Conservation (phyloP, 768 basidiomycete species). For the Leucocoprinus sp. region DNA sequence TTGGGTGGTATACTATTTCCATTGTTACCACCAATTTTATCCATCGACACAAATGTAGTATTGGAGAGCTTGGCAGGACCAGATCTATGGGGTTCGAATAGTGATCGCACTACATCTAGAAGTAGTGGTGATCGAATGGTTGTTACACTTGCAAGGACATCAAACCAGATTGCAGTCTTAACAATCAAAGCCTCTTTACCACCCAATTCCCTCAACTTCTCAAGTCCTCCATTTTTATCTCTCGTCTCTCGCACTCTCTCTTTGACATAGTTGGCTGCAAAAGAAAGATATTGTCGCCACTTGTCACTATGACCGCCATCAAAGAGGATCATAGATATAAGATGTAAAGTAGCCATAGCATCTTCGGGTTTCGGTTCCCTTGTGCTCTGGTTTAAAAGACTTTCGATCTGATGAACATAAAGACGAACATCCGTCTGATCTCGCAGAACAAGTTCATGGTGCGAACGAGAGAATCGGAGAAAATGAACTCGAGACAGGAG, state of each 20-base stretch:
- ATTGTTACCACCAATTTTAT: slow-evolving; percentile 27
- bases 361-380: slow-evolving; percentile 43
- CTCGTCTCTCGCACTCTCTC: slow-evolving; percentile 32
- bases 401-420: slow-evolving; percentile 20
- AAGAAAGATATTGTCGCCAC: slow-evolving; percentile 60
- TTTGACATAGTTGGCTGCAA: slow-evolving; percentile 51
- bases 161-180: slow-evolving; percentile 84
- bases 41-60: not conserved
- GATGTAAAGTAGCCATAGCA: slow-evolving; percentile 70
- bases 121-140: slow-evolving; percentile 52
- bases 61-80: slow-evolving; percentile 28
- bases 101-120: slow-evolving; percentile 40
- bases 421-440: slow-evolving; percentile 10
- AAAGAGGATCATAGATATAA: slow-evolving; percentile 73
- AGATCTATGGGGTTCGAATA: slow-evolving; percentile 44
- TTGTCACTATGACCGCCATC: slow-evolving; percentile 56
- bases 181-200: slow-evolving; percentile 63
- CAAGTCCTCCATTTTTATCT: slow-evolving; percentile 30
- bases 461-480: not conserved
- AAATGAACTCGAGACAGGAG: slow-evolving; percentile 6
- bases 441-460: slow-evolving; percentile 8
- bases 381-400: slow-evolving; percentile 12
- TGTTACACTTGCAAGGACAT: slow-evolving; percentile 74
- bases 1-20: not conserved
- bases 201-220: slow-evolving; percentile 33